These are phyloP conservation scores for Emergomyces africanus DNA, from an alignment of 2,329 filamentous ascomycete genomes.

Conservation along the genomic window DNA sequence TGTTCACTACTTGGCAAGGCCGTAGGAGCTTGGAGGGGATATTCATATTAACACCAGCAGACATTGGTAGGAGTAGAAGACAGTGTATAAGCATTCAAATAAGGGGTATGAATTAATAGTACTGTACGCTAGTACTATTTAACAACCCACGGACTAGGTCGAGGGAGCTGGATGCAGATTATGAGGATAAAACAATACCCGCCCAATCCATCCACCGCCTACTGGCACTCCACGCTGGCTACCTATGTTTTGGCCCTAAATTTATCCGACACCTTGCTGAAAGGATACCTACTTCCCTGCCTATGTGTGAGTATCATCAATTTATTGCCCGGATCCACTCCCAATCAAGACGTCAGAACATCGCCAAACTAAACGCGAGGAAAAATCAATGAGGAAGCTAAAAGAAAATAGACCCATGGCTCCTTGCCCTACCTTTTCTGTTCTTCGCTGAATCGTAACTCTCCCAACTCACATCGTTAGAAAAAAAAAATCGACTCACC, in stretches of 20 bases:
- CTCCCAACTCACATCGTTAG: no score
- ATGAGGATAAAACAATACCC: background rate
- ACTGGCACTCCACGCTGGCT: background rate
- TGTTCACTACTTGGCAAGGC: no score
- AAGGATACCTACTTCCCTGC: background rate
- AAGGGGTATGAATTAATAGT: no score
- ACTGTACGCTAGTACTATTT: background rate
- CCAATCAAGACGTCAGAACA: background rate
- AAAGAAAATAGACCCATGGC: background rate
- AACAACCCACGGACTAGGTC: background rate
- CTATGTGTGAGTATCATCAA: no score
- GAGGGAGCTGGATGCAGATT: background rate
- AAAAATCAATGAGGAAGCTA: background rate
- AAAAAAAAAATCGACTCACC: background rate
- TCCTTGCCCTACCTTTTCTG: background rate
- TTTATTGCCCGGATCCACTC: background rate
- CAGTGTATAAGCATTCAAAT: no score
- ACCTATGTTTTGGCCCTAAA: background rate
- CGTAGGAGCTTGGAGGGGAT: no score
- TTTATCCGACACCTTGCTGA: background rate
- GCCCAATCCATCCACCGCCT: no score
- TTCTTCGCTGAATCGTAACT: background rate
- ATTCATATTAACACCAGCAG: no score
- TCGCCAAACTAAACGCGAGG: background rate
- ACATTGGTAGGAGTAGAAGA: no score